A percentile compares a stretch with the other conserved stretches of the same genome.
These are phyloP conservation scores for Metschnikowia kunwiensis DNA, from an alignment of 805 yeast species.

Conservation along the genomic window DNA sequence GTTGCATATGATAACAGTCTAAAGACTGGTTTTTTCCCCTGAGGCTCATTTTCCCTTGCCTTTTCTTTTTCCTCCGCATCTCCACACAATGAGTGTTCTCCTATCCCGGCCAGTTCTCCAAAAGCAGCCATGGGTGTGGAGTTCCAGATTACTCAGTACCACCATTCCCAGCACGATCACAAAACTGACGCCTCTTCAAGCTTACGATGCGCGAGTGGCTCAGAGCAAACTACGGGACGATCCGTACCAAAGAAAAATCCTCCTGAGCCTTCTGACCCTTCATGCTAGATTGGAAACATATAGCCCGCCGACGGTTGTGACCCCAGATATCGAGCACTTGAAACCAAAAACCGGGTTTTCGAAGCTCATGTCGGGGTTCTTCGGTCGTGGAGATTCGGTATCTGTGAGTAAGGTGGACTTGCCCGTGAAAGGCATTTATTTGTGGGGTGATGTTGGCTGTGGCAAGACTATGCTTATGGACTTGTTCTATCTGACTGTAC, in stretches of 20 bases:
- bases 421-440: constrained; percentile 70
- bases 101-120: constrained; percentile 4
- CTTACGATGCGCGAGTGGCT: constrained; percentile 49
- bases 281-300: constrained; percentile 55
- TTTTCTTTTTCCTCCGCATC: background rate
- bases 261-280: constrained; percentile 56
- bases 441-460: constrained; percentile 97
- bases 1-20: too few species aligned
- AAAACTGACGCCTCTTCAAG: constrained; percentile 43
- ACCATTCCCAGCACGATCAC: background rate
- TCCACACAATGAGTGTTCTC: constrained; percentile 3
- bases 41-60: too few species aligned
- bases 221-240: constrained; percentile 62
- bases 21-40: too few species aligned
- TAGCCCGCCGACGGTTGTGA: constrained; percentile 55
- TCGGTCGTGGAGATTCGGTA: constrained; percentile 1
- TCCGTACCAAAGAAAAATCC: constrained; percentile 72
- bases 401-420: constrained; percentile 1
- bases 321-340: constrained; percentile 51
- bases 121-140: background rate
- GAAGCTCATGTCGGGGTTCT: constrained; percentile 27
- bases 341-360: constrained; percentile 48
- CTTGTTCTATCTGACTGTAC: constrained; percentile 81
- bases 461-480: constrained; percentile 99
- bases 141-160: background rate